Conservation (phyloP, 805 yeast species). For the Pichia thaimueangensis region DNA sequence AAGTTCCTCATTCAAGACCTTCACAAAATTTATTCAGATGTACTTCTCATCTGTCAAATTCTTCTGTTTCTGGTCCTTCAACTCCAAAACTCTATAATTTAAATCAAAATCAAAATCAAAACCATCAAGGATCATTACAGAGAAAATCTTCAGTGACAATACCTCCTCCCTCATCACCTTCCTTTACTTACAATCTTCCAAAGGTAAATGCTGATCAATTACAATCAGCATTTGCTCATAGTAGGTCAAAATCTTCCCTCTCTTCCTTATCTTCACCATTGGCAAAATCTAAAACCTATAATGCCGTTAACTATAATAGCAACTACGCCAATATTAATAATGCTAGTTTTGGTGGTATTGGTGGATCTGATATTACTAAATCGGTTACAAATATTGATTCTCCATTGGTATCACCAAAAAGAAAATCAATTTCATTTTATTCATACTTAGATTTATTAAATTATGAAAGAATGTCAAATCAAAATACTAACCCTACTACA, state of each 20-base stretch:
- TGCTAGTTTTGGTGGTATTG: too few relatives aligned
- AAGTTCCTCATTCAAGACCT: slow-evolving; percentile 22
- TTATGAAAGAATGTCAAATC: slow-evolving; percentile 20
- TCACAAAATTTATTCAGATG: slow-evolving; percentile 7
- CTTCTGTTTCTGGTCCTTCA: slow-evolving; percentile 6
- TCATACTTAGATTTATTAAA: slow-evolving; percentile 29
- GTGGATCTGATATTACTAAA: not conserved
- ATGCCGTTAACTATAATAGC: not conserved
- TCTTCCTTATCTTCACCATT: not conserved
- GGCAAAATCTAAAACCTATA: not conserved
- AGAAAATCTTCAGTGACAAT: too few relatives aligned
- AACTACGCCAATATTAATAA: not conserved
- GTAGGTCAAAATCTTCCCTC: slow-evolving; percentile 1
- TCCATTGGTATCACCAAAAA: slow-evolving; percentile 2
- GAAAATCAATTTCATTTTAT: slow-evolving; percentile 29
- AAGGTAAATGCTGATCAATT: not conserved
- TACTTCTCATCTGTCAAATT: slow-evolving; percentile 3
- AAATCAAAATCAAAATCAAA: not conserved
- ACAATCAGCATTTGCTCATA: not conserved
- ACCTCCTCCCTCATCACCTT: too few relatives aligned
- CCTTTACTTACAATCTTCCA: too few relatives aligned
- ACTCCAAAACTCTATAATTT: not conserved
- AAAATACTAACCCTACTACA: not conserved
- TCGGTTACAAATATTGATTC: not conserved
- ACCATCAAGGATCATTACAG: not conserved